These are phyloP conservation scores for Filobasidium floriforme DNA, from an alignment of 768 basidiomycete species.

Conservation along the genomic window DNA sequence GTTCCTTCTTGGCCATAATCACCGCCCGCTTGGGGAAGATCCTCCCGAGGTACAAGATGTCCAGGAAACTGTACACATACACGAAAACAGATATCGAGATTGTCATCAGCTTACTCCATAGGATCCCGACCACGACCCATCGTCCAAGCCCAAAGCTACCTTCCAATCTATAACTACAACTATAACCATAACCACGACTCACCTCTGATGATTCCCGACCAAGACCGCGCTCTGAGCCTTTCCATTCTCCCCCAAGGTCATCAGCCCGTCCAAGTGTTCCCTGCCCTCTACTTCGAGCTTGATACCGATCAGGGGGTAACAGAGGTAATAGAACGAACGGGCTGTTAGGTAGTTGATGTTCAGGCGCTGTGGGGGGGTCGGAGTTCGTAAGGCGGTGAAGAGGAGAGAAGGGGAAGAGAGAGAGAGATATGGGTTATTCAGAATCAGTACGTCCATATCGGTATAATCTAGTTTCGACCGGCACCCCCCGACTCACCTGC, in stretches of 20 bases:
- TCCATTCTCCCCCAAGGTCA: slow-evolving; percentile 27
- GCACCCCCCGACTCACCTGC: slow-evolving; percentile 48
- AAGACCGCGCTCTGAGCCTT: slow-evolving; percentile 52
- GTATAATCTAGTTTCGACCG: no score
- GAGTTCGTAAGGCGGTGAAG: background rate
- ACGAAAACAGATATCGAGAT: no score
- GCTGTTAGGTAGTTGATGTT: slow-evolving; percentile 82
- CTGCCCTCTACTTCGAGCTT: slow-evolving; percentile 73
- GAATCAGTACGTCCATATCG: no score
- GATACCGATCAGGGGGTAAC: slow-evolving; percentile 59
- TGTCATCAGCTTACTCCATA: no score
- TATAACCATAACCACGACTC: slow-evolving; percentile 10
- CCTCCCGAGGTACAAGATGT: slow-evolving; percentile 68
- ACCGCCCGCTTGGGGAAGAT: slow-evolving; percentile 72
- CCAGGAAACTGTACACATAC: slow-evolving; percentile 32
- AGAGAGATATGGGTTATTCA: background rate
- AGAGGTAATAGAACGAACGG: slow-evolving; percentile 66
- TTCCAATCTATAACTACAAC: background rate
- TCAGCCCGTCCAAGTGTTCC: slow-evolving; percentile 58
- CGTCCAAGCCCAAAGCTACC: no score
- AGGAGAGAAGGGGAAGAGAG: background rate
- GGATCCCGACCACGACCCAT: no score
- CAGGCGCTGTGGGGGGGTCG: slow-evolving; percentile 47
- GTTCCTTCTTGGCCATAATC: slow-evolving; percentile 87
- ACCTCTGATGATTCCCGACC: slow-evolving; percentile 81